A percentile compares a stretch with the other conserved stretches of the same genome.
Conservation (phyloP, 2,329 filamentous ascomycete species). For the Aspergillus uvarum region DNA sequence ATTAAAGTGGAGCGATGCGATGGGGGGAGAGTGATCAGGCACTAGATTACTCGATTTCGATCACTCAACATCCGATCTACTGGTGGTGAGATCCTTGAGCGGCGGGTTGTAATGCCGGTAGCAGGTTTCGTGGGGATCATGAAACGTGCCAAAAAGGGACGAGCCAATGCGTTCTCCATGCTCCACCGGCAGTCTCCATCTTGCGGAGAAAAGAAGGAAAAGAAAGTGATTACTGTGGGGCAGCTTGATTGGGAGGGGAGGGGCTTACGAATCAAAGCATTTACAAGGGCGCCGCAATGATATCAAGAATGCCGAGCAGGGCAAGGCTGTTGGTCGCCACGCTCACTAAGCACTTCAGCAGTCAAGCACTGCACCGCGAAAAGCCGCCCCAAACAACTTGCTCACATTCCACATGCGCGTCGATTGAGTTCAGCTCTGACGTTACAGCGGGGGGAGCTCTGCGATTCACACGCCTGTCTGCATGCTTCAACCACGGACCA, state of each 20-base stretch:
- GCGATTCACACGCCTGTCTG: background rate
- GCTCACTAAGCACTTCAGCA: background rate
- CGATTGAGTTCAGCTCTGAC: slow-evolving; percentile 2
- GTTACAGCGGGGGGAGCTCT: background rate
- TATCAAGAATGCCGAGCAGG: background rate
- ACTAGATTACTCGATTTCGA: background rate
- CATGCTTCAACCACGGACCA: background rate
- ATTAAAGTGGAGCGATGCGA: background rate
- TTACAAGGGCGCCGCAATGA: background rate
- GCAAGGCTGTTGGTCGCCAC: slow-evolving; percentile 2
- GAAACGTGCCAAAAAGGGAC: background rate
- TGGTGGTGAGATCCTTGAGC: background rate
- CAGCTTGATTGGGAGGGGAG: background rate
- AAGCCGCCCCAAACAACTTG: background rate
- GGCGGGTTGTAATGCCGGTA: background rate
- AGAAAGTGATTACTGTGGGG: no score
- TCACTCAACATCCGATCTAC: background rate
- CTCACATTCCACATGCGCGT: slow-evolving; percentile 1
- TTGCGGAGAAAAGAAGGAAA: background rate
- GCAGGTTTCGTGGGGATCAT: background rate
- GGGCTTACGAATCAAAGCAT: background rate
- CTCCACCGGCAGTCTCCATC: background rate
- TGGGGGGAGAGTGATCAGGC: background rate
- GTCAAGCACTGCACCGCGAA: background rate
- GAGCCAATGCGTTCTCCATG: background rate